These are phyloP conservation scores for Ceratobasidium theobromae DNA, from an alignment of 1,284 basidiomycete species.

Conservation along the genomic window DNA sequence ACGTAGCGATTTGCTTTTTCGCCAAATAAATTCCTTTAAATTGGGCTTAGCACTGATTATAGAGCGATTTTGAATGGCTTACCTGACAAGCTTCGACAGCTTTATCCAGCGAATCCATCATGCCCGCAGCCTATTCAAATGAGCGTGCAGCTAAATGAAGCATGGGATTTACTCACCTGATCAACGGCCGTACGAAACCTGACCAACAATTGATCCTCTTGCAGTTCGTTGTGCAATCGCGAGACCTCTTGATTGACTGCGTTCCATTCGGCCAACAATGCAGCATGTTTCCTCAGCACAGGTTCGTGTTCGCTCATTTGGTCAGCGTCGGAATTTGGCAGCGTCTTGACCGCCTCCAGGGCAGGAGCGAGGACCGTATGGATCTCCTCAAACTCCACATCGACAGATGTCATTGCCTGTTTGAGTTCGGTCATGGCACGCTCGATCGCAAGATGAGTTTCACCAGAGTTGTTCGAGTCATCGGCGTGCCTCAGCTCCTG, in stretches of 20 bases:
- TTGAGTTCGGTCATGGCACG: conserved; percentile 76
- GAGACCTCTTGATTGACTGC: conserved; percentile 78
- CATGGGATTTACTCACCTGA: conserved; percentile 49
- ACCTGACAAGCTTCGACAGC: conserved; percentile 83
- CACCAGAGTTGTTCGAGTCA: conserved; percentile 44
- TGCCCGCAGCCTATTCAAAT: conserved; percentile 66
- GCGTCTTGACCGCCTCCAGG: conserved; percentile 53
- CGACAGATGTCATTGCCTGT: conserved; percentile 72
- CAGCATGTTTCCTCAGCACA: conserved; percentile 68
- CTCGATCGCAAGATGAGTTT: conserved; percentile 67
- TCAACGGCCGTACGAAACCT: conserved; percentile 91
- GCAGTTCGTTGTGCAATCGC: conserved; percentile 82
- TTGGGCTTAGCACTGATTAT: not conserved
- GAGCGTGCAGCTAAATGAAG: not conserved
- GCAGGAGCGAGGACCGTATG: conserved; percentile 64
- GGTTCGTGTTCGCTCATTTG: conserved; percentile 50
- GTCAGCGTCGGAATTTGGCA: conserved; percentile 36
- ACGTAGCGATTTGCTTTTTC: conserved; percentile 31
- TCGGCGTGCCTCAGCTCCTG: conserved; percentile 82
- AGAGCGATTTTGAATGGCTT: conserved; percentile 1
- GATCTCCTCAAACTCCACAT: conserved; percentile 66
- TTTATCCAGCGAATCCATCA: conserved; percentile 95
- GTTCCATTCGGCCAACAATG: conserved; percentile 74
- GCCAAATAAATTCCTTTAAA: conserved; percentile 75
- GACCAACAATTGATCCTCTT: conserved; percentile 93